Base-by-base conservation (phyloP, 1,284 basidiomycete species). In the Athelia psychrophila region DNA sequence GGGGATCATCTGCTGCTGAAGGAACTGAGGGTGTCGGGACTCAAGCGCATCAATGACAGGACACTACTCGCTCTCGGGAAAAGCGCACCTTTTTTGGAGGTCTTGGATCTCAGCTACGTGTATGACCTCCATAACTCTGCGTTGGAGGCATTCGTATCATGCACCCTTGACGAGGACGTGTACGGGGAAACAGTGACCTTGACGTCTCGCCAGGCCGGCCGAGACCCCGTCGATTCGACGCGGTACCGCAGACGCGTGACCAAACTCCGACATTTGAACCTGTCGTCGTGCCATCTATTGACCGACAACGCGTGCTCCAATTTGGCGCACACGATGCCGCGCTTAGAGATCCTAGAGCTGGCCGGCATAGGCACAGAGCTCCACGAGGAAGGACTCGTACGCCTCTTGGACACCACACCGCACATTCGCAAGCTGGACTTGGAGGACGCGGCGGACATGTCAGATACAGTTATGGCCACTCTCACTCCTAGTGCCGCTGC, bases 51-150 rank as follows among this genome's bases (percentile, higher is more conserved):
- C 47, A 75, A 80, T 13, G 82, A 86, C 58, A 69, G 72, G 6
- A 77, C 82, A 54, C 78, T 96, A 75, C 64, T 68, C 18, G 68
- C 70, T 12, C 71, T 92, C 35, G 89, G 84, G 1, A 76, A 71
- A 55, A 83, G 79, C 3, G 77, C 86, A 1, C 87, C 88, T n/a
- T 71, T 76, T 57, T 77, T 96, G 12, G 86, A 92, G 64, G 78
- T 90, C n/a, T 75, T 97, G 9, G 93, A 96, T 65, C 70, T 95
- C 48, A 90, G 84, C 66, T 86, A 88, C 59, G 80, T 81, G 49
- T 74, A 75, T 24, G 79, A 83, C 47, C 66, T 96, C 53, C 84
- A 84, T 59, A 91, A 94, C 64, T 84, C 83, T 1, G 81, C 86
- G 2, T 57, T 95, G 52, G 83, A 86, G 35, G 84, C 83, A 0